phyloP scores from a whole-genome alignment of 805 yeast genomes.

The Candida cerambycidarum region DNA sequence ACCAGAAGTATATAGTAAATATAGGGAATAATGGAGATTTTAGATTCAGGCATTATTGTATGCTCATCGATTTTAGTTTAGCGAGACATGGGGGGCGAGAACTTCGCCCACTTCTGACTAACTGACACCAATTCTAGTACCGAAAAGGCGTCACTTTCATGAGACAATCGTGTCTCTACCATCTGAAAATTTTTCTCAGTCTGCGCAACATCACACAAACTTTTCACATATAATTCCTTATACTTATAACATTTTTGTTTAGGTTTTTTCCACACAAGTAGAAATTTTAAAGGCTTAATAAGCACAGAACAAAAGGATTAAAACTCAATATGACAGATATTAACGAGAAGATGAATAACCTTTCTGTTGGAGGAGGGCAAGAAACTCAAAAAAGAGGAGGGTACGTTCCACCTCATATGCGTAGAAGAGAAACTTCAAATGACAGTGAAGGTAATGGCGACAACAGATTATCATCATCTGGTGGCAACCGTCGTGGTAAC shows the following conservation, averaged over 20 bases:
- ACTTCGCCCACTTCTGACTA: too few relatives aligned
- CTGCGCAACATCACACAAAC: slow-evolving; percentile 5
- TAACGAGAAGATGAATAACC: slow-evolving; percentile 55
- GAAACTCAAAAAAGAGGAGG: slow-evolving; percentile 22
- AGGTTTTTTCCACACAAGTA: slow-evolving; percentile 2
- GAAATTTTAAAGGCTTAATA: slow-evolving; percentile 7
- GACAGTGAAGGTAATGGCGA: slow-evolving; percentile 7
- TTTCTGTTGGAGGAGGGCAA: slow-evolving; percentile 50
- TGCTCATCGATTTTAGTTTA: too few relatives aligned
- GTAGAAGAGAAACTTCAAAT: slow-evolving; percentile 16
- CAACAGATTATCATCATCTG: slow-evolving; percentile 1
- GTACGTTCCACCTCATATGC: slow-evolving; percentile 59
- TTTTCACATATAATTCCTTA: background rate
- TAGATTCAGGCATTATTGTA: too few relatives aligned
- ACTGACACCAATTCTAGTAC: background rate
- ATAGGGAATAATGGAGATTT: too few relatives aligned
- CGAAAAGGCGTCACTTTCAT: background rate
- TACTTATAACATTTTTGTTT: slow-evolving; percentile 1
- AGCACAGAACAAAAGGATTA: slow-evolving; percentile 7
- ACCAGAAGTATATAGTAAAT: too few relatives aligned
- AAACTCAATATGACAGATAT: slow-evolving; percentile 53
- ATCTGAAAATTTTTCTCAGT: slow-evolving; percentile 1
- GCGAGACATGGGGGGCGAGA: too few relatives aligned
- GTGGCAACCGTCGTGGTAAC: slow-evolving; percentile 14
- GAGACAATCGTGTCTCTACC: background rate